Conservation (phyloP, 176 grass and related monocot genomes). For the Oryza rufipogon region DNA sequence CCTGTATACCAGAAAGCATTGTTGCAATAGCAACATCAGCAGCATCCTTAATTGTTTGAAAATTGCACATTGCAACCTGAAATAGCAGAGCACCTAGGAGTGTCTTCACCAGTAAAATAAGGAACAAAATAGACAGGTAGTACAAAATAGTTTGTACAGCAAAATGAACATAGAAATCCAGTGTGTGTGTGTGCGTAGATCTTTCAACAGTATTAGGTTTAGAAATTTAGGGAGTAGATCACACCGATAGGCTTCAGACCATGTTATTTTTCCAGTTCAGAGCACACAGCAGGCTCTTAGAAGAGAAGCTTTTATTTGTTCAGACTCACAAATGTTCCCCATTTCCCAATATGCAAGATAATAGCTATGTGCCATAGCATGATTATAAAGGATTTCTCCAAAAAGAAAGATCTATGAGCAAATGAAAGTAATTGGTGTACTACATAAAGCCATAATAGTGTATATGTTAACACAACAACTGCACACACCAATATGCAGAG, state of each 20-base stretch:
- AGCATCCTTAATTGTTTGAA: conserved; percentile 90
- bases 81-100: conserved; percentile 36
- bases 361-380: conserved; percentile 19
- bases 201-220: conserved; percentile 15
- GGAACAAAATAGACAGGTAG: not conserved
- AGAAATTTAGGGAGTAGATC: conserved; percentile 6
- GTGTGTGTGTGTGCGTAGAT: not conserved
- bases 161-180: conserved; percentile 15
- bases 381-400: not conserved
- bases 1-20: conserved; percentile 99
- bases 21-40: conserved; percentile 97
- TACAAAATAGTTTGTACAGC: not conserved
- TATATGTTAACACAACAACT: conserved; percentile 4
- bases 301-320: conserved; percentile 5
- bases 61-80: conserved; percentile 99
- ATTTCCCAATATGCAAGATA: conserved; percentile 22
- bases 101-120: conserved; percentile 32
- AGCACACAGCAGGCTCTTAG: conserved; percentile 13
- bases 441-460: not conserved
- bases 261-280: not conserved
- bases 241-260: not conserved
- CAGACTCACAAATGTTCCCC: not conserved
- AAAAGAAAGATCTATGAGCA: not conserved
- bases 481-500: not conserved
- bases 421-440: not conserved